Evolutionary conservation across 495 filamentous ascomycete genomes (phyloP), one percentile per base, ranked within the genome.

Genomic region (Pyrenopolyporus hunteri): DNA sequence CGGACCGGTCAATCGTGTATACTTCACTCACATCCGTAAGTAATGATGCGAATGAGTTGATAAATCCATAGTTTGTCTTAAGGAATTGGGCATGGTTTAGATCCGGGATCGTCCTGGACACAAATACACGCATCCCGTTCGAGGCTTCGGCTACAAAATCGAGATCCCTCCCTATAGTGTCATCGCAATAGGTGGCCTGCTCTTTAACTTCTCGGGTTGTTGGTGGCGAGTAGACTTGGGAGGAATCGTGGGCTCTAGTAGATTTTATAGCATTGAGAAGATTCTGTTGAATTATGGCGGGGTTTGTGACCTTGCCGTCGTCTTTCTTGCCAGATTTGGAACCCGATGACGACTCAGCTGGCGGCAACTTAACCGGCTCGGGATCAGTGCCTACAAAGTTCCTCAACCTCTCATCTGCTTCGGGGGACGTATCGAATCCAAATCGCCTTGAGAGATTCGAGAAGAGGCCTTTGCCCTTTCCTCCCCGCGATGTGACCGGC

Each of bases 161-260:
- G 31, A 98, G 83, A 73, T 98, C 88, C 48, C 93, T 86, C n/a
- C 84, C 87, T 14, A 89, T 87, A 37, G 80, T 87, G 53, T 86
- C 76, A 74, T 96, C 93, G 72, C 94, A 98, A 77, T 97, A 98
- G 0, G 90, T 89, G 40, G 87, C 83, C 45, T 89, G 87, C 71
- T 97, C 92, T 64, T 89, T 89, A 63, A 98, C 86, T 28, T 85
- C 77, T 40, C 85, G 86, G 14, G 88, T 88, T 29, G 84, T 74
- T 0, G 92, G 90, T 2, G 83, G 85, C 23, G 83, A 83, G 72
- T 87, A 93, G 32, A 97, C 67, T 23, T 74, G 75, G 5, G 83
- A 80, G 3, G 90, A 89, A 60, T 90, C 86, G 73, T 95, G 87
- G 13, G 92, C 79, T 19, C 93, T 86, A 39, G 91, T 92, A 17